Base-by-base conservation (phyloP, 768 basidiomycete genomes). In the Termitomyces sp. region DNA sequence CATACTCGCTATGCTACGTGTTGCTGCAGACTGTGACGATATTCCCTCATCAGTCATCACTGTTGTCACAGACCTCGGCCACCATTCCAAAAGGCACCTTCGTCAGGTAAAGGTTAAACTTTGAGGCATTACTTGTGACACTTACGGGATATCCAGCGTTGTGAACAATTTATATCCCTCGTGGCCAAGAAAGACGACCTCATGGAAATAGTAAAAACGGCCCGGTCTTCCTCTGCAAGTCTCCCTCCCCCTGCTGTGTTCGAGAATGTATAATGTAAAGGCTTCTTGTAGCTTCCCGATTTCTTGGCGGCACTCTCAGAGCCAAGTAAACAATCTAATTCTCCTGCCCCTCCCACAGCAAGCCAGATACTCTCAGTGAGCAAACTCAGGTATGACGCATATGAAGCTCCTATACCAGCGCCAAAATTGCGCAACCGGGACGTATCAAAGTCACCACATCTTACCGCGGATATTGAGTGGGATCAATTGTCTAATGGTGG, bases 301-400 rank as follows among this genome's bases (percentile, higher is more conserved):
- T 87, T 91, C 55, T 66, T 86, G 39, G 57, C 67, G 27, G 76
- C 84, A 3, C 66, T 90, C 10, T 54, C 27, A 56, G 45, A 31
- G 50, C 29, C 45, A 56, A 49, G n/a, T 29, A 18, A 31, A 11
- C 45, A 27, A 13, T 25, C 29, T 3, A 29, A 3, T 29, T 44
- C 54, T 32, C 56, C 57, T 16, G 49, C 49, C n/a, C 56, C 61
- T 36, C 59, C 60, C 51, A 43, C 64, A 36, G 52, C 52, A 11
- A 64, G 57, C 20, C 58, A 58, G 25, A 64, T 64, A 16, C 63
- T 66, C 33, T 68, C 72, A n/a, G 57, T 71, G 13, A 76, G 69
- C 57, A 81, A 82, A 63, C 71, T 91, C 49, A 79, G 85, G 61
- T 91, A 91, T 61, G 73, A 78, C 13, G 84, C 88, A 29, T 91